Evolutionary conservation across 2,329 filamentous ascomycete species (phyloP).

Genomic region (Didymella keratinophila): DNA sequence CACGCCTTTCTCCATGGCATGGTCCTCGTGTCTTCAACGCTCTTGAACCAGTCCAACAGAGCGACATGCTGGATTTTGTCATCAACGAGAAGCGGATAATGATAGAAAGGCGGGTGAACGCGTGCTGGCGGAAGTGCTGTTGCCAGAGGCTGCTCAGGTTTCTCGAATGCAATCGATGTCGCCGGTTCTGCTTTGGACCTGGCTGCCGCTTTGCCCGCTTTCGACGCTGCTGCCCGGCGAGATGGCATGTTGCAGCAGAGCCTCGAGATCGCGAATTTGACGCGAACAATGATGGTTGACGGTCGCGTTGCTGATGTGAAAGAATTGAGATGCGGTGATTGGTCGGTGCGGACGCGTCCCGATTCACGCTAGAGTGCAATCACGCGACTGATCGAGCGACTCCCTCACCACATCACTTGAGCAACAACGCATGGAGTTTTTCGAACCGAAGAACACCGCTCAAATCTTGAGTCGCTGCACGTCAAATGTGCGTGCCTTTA

Average conservation of each 20-base stretch:
- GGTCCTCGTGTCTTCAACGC: constrained; percentile 40
- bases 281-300: constrained; percentile 12
- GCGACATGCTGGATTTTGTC: constrained; percentile 26
- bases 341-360: constrained; percentile 17
- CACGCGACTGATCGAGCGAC: background rate
- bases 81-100: constrained; percentile 41
- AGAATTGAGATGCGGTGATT: constrained; percentile 9
- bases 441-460: too few species aligned
- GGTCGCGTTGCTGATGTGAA: constrained; percentile 6
- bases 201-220: background rate
- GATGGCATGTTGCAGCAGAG: constrained; percentile 24
- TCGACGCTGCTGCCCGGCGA: constrained; percentile 18
- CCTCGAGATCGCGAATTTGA: background rate
- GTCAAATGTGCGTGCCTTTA: too few species aligned
- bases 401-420: background rate
- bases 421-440: too few species aligned
- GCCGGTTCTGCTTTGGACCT: constrained; percentile 11
- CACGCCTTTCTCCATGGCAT: constrained; percentile 62
- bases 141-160: constrained; percentile 21
- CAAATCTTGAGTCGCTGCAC: too few species aligned
- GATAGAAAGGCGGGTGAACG: constrained; percentile 38
- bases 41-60: constrained; percentile 44
- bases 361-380: constrained; percentile 9
- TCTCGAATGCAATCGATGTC: constrained; percentile 19
- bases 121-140: constrained; percentile 39